phyloP scores from a whole-genome alignment of 495 filamentous ascomycete genomes.

The Hypoxylon subgilvum region DNA sequence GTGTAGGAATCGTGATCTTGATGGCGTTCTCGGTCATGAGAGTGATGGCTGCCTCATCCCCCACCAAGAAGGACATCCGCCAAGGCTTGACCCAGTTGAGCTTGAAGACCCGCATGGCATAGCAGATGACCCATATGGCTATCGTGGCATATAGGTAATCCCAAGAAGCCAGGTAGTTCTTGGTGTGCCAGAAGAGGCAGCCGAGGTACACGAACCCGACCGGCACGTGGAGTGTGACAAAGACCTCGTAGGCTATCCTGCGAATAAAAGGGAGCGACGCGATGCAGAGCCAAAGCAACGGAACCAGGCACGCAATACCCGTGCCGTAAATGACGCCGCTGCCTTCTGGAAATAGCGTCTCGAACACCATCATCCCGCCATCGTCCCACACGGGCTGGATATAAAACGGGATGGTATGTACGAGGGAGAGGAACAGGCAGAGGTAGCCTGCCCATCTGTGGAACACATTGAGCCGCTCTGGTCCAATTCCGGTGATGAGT shows the following conservation, averaged over 20 bases:
- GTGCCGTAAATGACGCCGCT: constrained; percentile 82
- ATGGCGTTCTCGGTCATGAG: constrained; percentile 89
- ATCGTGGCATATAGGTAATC: constrained; percentile 83
- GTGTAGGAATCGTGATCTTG: constrained; percentile 90
- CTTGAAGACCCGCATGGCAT: constrained; percentile 70
- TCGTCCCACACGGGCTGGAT: constrained; percentile 84
- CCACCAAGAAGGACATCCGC: constrained; percentile 76
- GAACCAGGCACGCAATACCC: constrained; percentile 84
- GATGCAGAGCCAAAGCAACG: constrained; percentile 78
- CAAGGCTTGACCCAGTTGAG: constrained; percentile 88
- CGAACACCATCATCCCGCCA: constrained; percentile 69
- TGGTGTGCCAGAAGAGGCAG: constrained; percentile 94
- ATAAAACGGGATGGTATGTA: constrained; percentile 90
- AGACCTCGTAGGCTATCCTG: constrained; percentile 75
- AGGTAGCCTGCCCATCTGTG: constrained; percentile 94
- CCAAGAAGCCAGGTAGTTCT: constrained; percentile 92
- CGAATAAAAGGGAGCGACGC: constrained; percentile 76
- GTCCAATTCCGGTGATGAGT: constrained; percentile 86
- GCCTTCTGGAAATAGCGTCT: constrained; percentile 64
- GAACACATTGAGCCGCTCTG: constrained; percentile 89
- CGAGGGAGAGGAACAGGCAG: constrained; percentile 77
- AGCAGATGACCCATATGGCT: constrained; percentile 75
- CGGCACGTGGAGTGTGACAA: constrained; percentile 80
- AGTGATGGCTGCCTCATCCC: constrained; percentile 86
- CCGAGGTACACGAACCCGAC: constrained; percentile 80